phyloP scores from a whole-genome alignment of 768 basidiomycete species.

The Leccinum incarnatum region DNA sequence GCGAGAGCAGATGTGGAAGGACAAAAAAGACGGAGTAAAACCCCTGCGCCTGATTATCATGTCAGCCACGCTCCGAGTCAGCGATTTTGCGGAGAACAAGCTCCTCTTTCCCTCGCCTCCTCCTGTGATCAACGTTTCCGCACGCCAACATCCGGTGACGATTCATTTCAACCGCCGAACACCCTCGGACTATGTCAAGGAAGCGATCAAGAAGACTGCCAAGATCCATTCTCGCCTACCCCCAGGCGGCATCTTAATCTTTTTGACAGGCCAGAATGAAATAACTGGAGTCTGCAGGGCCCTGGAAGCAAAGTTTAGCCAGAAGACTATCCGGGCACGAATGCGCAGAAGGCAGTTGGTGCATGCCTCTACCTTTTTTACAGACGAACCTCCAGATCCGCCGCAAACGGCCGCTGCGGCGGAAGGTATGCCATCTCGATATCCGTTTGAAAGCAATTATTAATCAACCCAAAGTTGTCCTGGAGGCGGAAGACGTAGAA shows the following conservation, averaged over 20 bases:
- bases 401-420: slow-evolving; percentile 17
- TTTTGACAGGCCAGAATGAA: slow-evolving; percentile 95
- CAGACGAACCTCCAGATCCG: slow-evolving; percentile 19
- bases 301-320: slow-evolving; percentile 75
- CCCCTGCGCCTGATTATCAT: slow-evolving; percentile 94
- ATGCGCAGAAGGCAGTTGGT: slow-evolving; percentile 35
- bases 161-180: slow-evolving; percentile 91
- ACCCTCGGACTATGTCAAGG: slow-evolving; percentile 79
- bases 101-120: slow-evolving; percentile 79
- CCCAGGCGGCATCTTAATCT: slow-evolving; percentile 89
- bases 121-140: slow-evolving; percentile 87
- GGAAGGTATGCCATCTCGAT: slow-evolving; percentile 11
- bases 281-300: slow-evolving; percentile 82
- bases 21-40: slow-evolving; percentile 70
- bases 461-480: slow-evolving; percentile 45
- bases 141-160: slow-evolving; percentile 93
- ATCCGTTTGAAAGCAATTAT: not conserved
- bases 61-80: slow-evolving; percentile 95
- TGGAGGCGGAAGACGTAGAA: slow-evolving; percentile 82
- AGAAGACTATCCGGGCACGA: slow-evolving; percentile 57
- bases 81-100: slow-evolving; percentile 86
- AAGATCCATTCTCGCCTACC: slow-evolving; percentile 94
- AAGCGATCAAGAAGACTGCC: slow-evolving; percentile 84
- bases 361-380: slow-evolving; percentile 29
- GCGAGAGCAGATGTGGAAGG: slow-evolving; percentile 86